Base-by-base conservation (phyloP, 2,329 filamentous ascomycete genomes). In the Colletotrichum liaoningense region DNA sequence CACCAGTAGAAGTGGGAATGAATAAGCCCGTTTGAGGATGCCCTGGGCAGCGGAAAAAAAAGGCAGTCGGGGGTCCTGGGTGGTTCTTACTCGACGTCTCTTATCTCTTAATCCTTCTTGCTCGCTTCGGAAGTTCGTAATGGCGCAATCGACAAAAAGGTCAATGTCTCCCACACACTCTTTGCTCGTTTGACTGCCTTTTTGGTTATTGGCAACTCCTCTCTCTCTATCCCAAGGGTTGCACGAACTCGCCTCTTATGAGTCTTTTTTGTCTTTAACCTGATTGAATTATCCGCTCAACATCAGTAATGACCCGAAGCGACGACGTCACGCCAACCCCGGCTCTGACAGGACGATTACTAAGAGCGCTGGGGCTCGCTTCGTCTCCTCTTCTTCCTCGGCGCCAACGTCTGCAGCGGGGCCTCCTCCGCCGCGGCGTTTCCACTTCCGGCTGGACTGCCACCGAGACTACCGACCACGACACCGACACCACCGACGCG, bases 271-370 rank as follows among this genome's bases (percentile, higher is more conserved):
- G 26, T 28, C 26, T 28, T 28, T 22, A 14, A 56, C 54, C 26
- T 42, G 38, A 42, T 42, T 42, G 4, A 42, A 65, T 55, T 19
- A 22, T 16, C 62, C 35, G 62, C 33, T 35, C 62, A 22, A n/a
- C 52, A 70, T 66, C 67, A 62, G 60, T 65, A 60, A 73, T 73
- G 70, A 49, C 28, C 42, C 59, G n/a, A 8, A 57, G 54, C 62
- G 42, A 57, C 67, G 70, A 73, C 70, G 70, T 62, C 67, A 70
- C 56, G 67, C 70, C 46, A 30, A 33, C 35, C 66, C 76, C 77
- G 75, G 66, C 63, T 42, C 26, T 65, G 24, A 54, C 63, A 65
- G 52, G 78, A 38, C 76, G 81, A 81, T 83, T 83, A 83, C 78
- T 83, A 80, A 83, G 80, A 75, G 66, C 77, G 52, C 72, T 78